Base-by-base conservation (phyloP, 768 basidiomycete species). In the Boletus vinaceobasis region DNA sequence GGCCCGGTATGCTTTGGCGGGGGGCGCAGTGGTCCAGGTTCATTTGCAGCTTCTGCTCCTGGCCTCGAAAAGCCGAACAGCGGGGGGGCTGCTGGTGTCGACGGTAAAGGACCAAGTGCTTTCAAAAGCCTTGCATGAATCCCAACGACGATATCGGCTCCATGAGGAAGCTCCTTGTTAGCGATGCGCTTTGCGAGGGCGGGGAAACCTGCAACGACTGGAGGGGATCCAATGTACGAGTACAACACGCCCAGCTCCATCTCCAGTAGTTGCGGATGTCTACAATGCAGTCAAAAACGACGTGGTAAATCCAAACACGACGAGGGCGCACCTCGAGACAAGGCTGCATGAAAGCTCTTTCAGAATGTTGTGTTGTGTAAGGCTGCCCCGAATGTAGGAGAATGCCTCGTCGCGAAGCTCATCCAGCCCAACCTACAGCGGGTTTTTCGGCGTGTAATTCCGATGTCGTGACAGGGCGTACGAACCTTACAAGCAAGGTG, bases 401-500 rank as follows among this genome's bases (percentile, higher is more conserved):
- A 70, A 53, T 7, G 68, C 68, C 5, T 43, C 39, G 4, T 60
- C 56, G 2, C 62, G 55, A 14, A 68, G 53, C 19, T 43, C 1
- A 5, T 64, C 53, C 0, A 70, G 32, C 17, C 66, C 59, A 17
- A 68, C 51, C 68, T 68, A 37, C 23, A 26, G 9, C 1, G 15
- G 13, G 6, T 7, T 1, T 1, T 42, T 42, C 23, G 37, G 38
- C 3, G 42, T 1, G 19, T 17, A 10, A 23, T n/a, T 7, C 19
- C 2, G 15, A 11, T 13, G 32, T 8, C 19, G 23, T 10, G 7
- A 3, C 2, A 0, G 17, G 31, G 23, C 13, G 9, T 21, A 44
- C 27, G 26, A 11, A 74, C 77, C 67, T 77, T 76, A 27, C 61
- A 59, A 4, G 77, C 75, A 11, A 78, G 62, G 11, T 74, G 71